phyloP scores from a whole-genome alignment of 1,139 yeast species.

The Candida gigantensis region DNA sequence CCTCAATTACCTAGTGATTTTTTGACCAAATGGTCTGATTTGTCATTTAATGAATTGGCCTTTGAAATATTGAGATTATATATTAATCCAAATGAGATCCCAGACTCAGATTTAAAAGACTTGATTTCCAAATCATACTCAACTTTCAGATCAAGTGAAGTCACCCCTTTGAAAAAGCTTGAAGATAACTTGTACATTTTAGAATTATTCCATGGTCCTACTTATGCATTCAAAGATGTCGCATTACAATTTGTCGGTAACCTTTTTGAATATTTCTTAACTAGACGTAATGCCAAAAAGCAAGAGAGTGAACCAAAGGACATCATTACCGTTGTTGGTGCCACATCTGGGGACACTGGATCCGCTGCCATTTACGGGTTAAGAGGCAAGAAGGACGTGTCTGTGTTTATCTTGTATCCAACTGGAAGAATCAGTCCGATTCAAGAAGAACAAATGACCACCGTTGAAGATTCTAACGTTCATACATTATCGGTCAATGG shows the following conservation, averaged over 20 bases:
- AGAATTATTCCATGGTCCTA: constrained; percentile 98
- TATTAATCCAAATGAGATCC: constrained; percentile 68
- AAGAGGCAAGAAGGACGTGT: constrained; percentile 93
- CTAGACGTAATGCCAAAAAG: constrained; percentile 70
- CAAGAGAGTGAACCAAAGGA: constrained; percentile 63
- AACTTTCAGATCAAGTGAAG: constrained; percentile 81
- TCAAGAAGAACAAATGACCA: constrained; percentile 98
- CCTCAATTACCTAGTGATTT: constrained; percentile 67
- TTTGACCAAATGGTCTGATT: constrained; percentile 66
- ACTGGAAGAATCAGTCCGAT: constrained; percentile 97
- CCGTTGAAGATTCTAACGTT: constrained; percentile 90
- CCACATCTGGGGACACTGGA: constrained; percentile 99
- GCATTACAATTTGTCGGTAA: constrained; percentile 98
- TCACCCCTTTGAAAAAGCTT: constrained; percentile 77
- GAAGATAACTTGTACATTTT: constrained; percentile 66
- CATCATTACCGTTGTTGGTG: constrained; percentile 93
- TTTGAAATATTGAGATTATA: constrained; percentile 81
- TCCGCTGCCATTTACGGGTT: constrained; percentile 98
- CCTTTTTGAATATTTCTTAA: constrained; percentile 86
- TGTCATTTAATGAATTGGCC: constrained; percentile 83
- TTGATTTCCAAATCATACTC: constrained; percentile 76
- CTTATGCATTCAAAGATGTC: constrained; percentile 97
- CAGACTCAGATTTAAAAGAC: constrained; percentile 61
- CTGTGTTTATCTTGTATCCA: constrained; percentile 93
- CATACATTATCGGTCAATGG: constrained; percentile 95